These are phyloP conservation scores for Eucalyptus sp. DNA, from an alignment of 345 rosid species.

Conservation along the genomic window DNA sequence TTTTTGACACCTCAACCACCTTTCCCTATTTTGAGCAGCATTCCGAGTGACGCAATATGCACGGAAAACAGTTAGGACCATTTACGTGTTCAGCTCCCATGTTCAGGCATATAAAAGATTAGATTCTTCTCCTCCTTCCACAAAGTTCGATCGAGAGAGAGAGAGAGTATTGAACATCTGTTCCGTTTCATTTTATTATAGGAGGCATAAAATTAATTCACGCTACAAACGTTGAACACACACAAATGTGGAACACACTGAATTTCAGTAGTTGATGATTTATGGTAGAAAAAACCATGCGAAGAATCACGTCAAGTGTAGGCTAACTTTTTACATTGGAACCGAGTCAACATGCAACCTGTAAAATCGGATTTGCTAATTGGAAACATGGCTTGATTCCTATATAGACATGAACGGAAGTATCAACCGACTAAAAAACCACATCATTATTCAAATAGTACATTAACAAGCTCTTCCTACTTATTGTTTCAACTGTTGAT, in stretches of 20 bases:
- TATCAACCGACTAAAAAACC: neutral
- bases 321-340: neutral
- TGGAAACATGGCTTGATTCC: neutral
- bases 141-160: too few species aligned
- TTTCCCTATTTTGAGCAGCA: neutral
- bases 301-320: neutral
- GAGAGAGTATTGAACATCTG: neutral
- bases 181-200: neutral
- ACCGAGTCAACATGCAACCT: neutral
- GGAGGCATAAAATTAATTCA: neutral
- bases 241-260: neutral
- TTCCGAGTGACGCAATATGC: neutral
- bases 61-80: neutral
- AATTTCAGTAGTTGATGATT: neutral
- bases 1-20: neutral
- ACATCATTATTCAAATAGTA: neutral
- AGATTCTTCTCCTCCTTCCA: neutral
- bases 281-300: neutral
- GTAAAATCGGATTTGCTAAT: neutral
- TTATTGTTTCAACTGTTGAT: neutral
- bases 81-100: neutral
- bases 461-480: neutral
- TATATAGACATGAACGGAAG: neutral
- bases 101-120: neutral
- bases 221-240: neutral